phyloP scores from a whole-genome alignment of 352 stramenopile species.

The Globisporangium paroecandrum region DNA sequence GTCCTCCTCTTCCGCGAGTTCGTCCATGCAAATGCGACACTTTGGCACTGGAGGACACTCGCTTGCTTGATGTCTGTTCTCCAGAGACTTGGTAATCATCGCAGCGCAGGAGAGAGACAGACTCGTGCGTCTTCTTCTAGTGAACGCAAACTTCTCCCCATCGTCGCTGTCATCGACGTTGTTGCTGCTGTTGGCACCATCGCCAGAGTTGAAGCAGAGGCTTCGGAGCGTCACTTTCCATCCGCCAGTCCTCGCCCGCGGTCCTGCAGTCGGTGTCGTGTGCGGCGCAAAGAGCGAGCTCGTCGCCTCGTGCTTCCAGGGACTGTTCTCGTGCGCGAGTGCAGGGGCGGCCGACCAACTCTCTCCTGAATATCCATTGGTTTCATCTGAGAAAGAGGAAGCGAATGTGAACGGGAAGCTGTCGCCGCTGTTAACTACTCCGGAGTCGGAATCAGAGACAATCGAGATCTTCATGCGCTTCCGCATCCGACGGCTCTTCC shows the following conservation, averaged over 20 bases:
- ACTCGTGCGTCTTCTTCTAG: slow-evolving; percentile 5
- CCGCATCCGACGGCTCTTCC: neutral
- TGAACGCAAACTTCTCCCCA: neutral
- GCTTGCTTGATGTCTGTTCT: neutral
- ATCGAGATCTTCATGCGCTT: slow-evolving; percentile 20
- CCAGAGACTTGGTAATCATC: neutral
- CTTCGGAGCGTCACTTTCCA: slow-evolving; percentile 6
- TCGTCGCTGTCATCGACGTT: neutral
- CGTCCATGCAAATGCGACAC: slow-evolving; percentile 6
- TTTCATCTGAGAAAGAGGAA: neutral
- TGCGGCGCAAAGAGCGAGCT: slow-evolving; percentile 11
- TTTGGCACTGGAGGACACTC: neutral
- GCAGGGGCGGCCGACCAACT: slow-evolving; percentile 4
- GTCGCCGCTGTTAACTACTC: neutral
- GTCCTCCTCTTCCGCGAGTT: neutral
- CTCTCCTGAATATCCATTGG: neutral
- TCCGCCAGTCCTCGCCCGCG: neutral
- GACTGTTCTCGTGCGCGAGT: slow-evolving; percentile 9
- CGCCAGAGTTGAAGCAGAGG: slow-evolving; percentile 3
- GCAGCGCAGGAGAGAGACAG: neutral
- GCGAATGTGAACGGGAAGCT: neutral
- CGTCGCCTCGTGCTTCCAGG: neutral
- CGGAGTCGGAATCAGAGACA: neutral
- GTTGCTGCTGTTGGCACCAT: neutral
- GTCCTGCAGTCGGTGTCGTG: slow-evolving; percentile 10